Conservation (phyloP, 2,329 filamentous ascomycete species). For the Trichoderma oligosporum region DNA sequence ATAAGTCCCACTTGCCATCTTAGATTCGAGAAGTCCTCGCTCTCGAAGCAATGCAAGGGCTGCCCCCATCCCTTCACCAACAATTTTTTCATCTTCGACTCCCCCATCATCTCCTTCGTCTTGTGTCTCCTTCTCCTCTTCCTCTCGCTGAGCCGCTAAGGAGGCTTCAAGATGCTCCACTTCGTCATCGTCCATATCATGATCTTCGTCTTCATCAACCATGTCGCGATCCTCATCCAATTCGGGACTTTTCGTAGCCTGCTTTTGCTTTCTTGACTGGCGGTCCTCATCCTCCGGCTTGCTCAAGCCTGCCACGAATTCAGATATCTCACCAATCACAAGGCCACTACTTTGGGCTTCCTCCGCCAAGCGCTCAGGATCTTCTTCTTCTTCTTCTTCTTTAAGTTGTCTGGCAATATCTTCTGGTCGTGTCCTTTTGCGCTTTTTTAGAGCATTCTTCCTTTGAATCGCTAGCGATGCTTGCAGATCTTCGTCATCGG, state of each 20-base stretch:
- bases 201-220: constrained; percentile 36
- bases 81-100: constrained; percentile 78
- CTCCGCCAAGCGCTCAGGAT: constrained; percentile 46
- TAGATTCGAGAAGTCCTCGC: constrained; percentile 71
- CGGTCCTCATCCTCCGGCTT: constrained; percentile 57
- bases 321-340: constrained; percentile 92
- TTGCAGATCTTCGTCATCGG: constrained; percentile 92
- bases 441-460: constrained; percentile 80
- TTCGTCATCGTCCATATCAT: constrained; percentile 36
- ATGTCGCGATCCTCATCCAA: constrained; percentile 44
- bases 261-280: constrained; percentile 46
- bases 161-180: constrained; percentile 26
- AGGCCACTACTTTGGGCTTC: constrained; percentile 54
- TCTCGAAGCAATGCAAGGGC: constrained; percentile 79
- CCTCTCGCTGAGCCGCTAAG: constrained; percentile 16
- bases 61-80: constrained; percentile 75
- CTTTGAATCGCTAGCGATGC: constrained; percentile 79
- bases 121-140: constrained; percentile 35
- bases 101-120: constrained; percentile 56
- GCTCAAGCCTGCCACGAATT: constrained; percentile 85
- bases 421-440: constrained; percentile 80
- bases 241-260: constrained; percentile 34
- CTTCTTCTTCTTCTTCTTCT: constrained; percentile 50
- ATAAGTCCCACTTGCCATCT: constrained; percentile 61
- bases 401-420: constrained; percentile 81